Conservation (phyloP, 2,329 filamentous ascomycete species). For the Hypoxylon sp. region DNA sequence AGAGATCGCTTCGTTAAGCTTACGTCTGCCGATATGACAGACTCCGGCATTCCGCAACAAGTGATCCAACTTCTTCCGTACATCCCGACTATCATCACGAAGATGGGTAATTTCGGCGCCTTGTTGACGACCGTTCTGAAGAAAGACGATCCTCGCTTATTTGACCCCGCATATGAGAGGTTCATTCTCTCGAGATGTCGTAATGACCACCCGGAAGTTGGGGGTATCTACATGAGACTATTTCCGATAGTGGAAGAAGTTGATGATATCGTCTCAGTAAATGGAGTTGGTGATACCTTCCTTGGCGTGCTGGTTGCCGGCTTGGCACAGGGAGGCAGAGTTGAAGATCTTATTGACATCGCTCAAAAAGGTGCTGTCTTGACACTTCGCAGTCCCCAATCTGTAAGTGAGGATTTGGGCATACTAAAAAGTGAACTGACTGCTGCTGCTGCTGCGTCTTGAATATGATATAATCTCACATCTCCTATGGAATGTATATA, state of each 20-base stretch:
- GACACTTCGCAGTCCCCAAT: constrained; percentile 81
- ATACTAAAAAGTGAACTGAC: constrained; percentile 61
- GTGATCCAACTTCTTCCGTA: constrained; percentile 88
- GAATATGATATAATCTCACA: background rate
- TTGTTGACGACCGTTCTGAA: constrained; percentile 80
- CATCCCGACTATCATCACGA: constrained; percentile 86
- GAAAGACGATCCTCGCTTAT: constrained; percentile 77
- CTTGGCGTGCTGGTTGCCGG: constrained; percentile 87
- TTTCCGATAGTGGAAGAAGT: constrained; percentile 78
- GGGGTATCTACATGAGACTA: constrained; percentile 85
- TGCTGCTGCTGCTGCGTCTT: constrained; percentile 44
- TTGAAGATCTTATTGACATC: constrained; percentile 77
- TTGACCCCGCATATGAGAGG: constrained; percentile 71
- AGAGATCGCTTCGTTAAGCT: constrained; percentile 79
- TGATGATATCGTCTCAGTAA: constrained; percentile 85
- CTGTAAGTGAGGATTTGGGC: constrained; percentile 74
- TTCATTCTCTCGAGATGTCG: constrained; percentile 79
- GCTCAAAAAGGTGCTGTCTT: constrained; percentile 86
- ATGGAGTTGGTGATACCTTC: constrained; percentile 95
- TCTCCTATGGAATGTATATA: background rate
- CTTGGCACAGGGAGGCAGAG: constrained; percentile 71
- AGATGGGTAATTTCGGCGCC: constrained; percentile 82
- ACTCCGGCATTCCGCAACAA: constrained; percentile 86
- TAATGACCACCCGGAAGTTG: constrained; percentile 67
- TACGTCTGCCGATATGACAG: constrained; percentile 77